Percentiles rank a stretch among this genome's conserved stretches.
These are phyloP conservation scores for Ceratocystis albifundus DNA, from an alignment of 2,329 filamentous ascomycete species.

Conservation along the genomic window DNA sequence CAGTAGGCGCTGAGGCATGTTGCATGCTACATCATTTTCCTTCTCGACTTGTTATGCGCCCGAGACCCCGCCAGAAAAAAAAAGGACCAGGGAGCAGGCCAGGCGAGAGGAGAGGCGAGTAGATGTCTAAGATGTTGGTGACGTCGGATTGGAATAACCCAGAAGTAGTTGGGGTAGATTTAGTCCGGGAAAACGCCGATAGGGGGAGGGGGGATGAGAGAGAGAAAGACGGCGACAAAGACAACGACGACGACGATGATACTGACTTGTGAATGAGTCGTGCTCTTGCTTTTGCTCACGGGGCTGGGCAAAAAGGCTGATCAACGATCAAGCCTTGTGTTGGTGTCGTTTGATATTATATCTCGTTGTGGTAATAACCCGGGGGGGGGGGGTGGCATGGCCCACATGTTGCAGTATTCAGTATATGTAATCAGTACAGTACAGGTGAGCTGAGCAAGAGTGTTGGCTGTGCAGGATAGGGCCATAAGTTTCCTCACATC, in stretches of 20 bases:
- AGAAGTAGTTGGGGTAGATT: not conserved
- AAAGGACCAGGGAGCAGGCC: not conserved
- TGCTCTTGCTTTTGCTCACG: too few species aligned
- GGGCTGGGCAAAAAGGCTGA: too few species aligned
- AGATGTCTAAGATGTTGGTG: not conserved
- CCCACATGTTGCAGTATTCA: not conserved
- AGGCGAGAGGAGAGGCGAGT: not conserved
- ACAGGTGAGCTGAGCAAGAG: conserved; percentile 1
- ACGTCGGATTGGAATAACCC: not conserved
- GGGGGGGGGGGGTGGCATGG: not conserved
- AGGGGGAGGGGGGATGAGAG: not conserved
- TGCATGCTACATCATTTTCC: not conserved
- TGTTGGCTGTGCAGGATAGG: conserved; percentile 12
- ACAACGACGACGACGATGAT: too few species aligned
- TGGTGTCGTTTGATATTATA: not conserved
- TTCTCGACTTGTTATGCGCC: not conserved
- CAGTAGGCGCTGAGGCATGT: not conserved
- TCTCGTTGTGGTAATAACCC: not conserved
- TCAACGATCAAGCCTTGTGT: too few species aligned
- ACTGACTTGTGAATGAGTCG: too few species aligned
- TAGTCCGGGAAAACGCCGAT: not conserved
- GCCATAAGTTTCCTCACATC: not conserved
- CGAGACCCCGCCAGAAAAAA: not conserved
- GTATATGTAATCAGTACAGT: not conserved
- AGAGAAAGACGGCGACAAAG: not conserved